Base-by-base conservation (phyloP, 192 early-diverging fungal genomes). In the Umbelopsis sp. region DNA sequence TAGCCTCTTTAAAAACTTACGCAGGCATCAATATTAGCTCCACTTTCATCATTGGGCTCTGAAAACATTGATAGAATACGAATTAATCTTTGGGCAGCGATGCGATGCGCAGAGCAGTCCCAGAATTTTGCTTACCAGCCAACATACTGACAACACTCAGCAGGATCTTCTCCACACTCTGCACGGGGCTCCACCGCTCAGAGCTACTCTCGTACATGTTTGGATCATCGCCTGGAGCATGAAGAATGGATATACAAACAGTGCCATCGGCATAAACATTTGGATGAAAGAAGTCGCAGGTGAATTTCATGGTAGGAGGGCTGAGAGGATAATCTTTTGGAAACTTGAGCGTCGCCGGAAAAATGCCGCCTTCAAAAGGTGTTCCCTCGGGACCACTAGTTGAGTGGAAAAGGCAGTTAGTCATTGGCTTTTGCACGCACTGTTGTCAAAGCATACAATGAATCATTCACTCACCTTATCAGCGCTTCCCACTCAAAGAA, bases 31-130 rank as follows among this genome's bases (percentile, higher is more conserved):
- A 99, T 92, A 68, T 97, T 97, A n/a, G 97, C 97, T 22, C 93
- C 92, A 85, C 93, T 95, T 75, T 99, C 97, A 77, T 96, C 95
- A 72, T 99, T 99, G 13, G 97, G 97, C 80, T 99, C 97, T 77
- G 65, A 11, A 12, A 3, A 1, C 46, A 37, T 15, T 15, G 16
- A 30, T 2, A 3, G 7, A 8, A 49, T 53, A 9, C 22, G 16
- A n/a, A 27, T 45, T 70, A 0, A 41, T 0, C 2, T 5, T 67
- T 22, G 6, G 7, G 50, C 33, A 21, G 37, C 30, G 0, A 18
- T 77, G 30, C 23, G 0, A 18, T 23, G 35, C 1, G 27, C 6
- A 30, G 64, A 22, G n/a, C 27, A 20, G 18, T 41, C 37, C 37
- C 27, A 22, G 41, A 45, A 16, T 44, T 47, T 4, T 21, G 49